Evolutionary conservation across 768 basidiomycete genomes (phyloP).

Genomic region (Mycena floridula): DNA sequence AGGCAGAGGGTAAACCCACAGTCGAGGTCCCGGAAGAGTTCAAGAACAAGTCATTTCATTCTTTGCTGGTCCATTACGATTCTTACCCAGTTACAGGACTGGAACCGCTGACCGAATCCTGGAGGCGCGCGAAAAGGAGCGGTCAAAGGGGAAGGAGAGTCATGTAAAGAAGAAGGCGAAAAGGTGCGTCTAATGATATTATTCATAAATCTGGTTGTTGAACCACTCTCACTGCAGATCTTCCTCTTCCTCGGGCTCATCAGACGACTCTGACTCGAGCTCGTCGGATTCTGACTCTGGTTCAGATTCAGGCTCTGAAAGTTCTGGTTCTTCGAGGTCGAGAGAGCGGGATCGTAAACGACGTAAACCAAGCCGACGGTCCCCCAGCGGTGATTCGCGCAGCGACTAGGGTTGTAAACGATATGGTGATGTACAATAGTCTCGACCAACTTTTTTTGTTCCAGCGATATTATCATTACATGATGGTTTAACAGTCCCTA

Average conservation of each 20-base stretch:
- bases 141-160: slow-evolving; percentile 39
- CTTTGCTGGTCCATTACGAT: not conserved
- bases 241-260: slow-evolving; percentile 17
- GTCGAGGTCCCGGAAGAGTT: slow-evolving; percentile 91
- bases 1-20: slow-evolving; percentile 64
- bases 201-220: not conserved
- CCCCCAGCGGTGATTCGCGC: no score
- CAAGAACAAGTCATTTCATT: slow-evolving; percentile 55
- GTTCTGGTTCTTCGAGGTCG: not conserved
- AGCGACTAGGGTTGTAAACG: no score
- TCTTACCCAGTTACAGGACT: slow-evolving; percentile 31
- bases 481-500: no score
- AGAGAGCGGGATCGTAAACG: not conserved
- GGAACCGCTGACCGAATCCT: slow-evolving; percentile 86
- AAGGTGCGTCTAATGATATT: slow-evolving; percentile 20
- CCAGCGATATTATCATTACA: no score
- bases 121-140: slow-evolving; percentile 75
- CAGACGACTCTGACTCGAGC: slow-evolving; percentile 40
- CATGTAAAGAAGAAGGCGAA: slow-evolving; percentile 31
- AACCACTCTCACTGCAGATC: not conserved
- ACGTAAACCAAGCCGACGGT: not conserved
- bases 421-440: no score
- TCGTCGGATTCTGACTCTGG: slow-evolving; percentile 34
- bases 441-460: no score
- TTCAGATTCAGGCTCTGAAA: slow-evolving; percentile 12